Conservation (phyloP, 108 stramenopile genomes). For the Stephanodiscus minutulus region DNA sequence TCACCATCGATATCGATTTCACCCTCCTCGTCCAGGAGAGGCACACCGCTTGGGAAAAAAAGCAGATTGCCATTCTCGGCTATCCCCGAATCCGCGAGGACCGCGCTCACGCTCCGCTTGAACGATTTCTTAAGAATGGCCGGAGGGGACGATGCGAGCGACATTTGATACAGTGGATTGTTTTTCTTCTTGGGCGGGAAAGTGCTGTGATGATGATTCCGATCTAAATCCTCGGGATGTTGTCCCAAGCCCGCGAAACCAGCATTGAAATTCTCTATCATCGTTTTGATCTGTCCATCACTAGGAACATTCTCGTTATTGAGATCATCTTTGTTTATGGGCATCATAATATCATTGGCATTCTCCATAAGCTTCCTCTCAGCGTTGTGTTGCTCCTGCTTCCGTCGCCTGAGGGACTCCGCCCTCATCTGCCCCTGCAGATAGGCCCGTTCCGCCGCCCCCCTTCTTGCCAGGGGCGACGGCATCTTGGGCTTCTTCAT, state of each 20-base stretch:
- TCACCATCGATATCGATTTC: not conserved
- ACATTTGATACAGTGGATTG: not conserved
- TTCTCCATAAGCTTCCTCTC: slow-evolving; percentile 6
- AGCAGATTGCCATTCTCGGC: slow-evolving; percentile 22
- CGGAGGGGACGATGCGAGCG: slow-evolving; percentile 16
- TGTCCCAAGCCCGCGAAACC: not conserved
- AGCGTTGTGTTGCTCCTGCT: slow-evolving; percentile 15
- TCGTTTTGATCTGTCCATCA: slow-evolving; percentile 1
- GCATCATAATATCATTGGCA: not conserved
- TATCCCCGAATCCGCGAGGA: slow-evolving; percentile 20
- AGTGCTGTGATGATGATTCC: not conserved
- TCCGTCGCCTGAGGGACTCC: slow-evolving; percentile 17
- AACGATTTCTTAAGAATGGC: slow-evolving; percentile 17
- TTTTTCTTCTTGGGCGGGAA: not conserved
- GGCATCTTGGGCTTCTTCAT: slow-evolving; percentile 8
- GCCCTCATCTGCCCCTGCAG: slow-evolving; percentile 18
- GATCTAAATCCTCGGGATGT: not conserved
- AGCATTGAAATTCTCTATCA: not conserved
- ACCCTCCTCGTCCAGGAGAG: slow-evolving; percentile 17
- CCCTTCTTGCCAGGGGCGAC: slow-evolving; percentile 20
- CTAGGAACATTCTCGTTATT: not conserved
- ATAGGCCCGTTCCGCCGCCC: slow-evolving; percentile 16
- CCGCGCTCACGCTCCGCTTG: slow-evolving; percentile 21
- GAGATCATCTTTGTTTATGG: not conserved
- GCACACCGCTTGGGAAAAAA: slow-evolving; percentile 21